These are phyloP conservation scores for Termitomyces sp. DNA, from an alignment of 768 basidiomycete genomes.

Conservation along the genomic window DNA sequence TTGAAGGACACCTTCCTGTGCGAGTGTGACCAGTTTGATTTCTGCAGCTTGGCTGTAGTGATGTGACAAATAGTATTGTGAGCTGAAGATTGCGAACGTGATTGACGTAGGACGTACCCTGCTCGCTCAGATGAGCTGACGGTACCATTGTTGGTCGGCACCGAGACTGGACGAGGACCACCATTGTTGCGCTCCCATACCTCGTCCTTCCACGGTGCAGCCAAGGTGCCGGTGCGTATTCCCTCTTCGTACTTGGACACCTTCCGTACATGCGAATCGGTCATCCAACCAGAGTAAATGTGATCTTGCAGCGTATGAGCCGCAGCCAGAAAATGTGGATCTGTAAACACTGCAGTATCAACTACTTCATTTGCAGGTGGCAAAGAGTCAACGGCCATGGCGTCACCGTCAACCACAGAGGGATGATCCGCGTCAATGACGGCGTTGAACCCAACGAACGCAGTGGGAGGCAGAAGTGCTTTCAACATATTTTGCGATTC, in stretches of 20 bases:
- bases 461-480: constrained; percentile 42
- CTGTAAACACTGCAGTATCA: constrained; percentile 41
- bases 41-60: constrained; percentile 34
- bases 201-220: constrained; percentile 64
- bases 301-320: constrained; percentile 61
- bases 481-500: constrained; percentile 34
- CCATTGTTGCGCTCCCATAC: constrained; percentile 47
- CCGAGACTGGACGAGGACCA: constrained; percentile 4
- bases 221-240: constrained; percentile 39
- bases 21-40: constrained; percentile 42
- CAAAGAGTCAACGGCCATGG: constrained; percentile 16
- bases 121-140: constrained; percentile 15
- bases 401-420: constrained; percentile 15
- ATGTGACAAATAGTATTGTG: background rate
- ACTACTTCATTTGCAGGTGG: constrained; percentile 17
- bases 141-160: constrained; percentile 7
- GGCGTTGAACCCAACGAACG: constrained; percentile 31
- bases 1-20: constrained; percentile 38
- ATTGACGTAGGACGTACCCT: constrained; percentile 25
- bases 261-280: constrained; percentile 36
- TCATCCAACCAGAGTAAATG: constrained; percentile 47
- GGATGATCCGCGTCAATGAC: constrained; percentile 35
- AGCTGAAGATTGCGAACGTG: background rate
- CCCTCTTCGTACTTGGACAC: constrained; percentile 40
- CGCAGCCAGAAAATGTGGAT: constrained; percentile 50